phyloP scores from a whole-genome alignment of 2,329 filamentous ascomycete species.

The Aureobasidium zeae region DNA sequence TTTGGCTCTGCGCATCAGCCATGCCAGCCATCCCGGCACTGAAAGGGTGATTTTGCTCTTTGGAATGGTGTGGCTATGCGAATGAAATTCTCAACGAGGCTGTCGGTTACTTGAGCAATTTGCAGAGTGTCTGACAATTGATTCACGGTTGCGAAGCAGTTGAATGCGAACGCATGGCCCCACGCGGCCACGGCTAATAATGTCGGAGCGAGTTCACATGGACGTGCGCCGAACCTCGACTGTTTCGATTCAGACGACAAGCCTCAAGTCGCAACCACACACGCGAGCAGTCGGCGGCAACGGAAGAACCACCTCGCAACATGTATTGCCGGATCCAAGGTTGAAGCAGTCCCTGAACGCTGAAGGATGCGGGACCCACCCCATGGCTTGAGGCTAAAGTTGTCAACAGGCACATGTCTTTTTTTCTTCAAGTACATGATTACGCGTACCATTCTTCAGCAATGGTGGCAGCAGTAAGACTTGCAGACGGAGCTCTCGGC shows the following conservation, averaged over 20 bases:
- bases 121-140: no score
- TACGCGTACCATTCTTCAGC: no score
- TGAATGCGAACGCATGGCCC: constrained; percentile 6
- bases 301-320: background rate
- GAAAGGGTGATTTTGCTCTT: no score
- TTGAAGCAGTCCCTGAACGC: constrained; percentile 2
- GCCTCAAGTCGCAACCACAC: background rate
- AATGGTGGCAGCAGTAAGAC: no score
- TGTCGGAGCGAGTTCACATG: background rate
- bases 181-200: constrained; percentile 11
- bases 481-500: no score
- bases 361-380: constrained; percentile 11
- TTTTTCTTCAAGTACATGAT: no score
- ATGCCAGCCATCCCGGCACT: background rate
- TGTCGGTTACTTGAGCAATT: no score
- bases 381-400: constrained; percentile 1
- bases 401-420: background rate
- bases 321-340: constrained; percentile 1
- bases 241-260: constrained; percentile 4
- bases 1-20: background rate
- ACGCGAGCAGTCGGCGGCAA: background rate
- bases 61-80: no score
- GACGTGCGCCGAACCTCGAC: constrained; percentile 2
- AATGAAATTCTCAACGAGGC: no score
- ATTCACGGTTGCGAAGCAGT: no score